Base-by-base conservation (phyloP, 2,329 filamentous ascomycete genomes). In the Fusarium dimerum region DNA sequence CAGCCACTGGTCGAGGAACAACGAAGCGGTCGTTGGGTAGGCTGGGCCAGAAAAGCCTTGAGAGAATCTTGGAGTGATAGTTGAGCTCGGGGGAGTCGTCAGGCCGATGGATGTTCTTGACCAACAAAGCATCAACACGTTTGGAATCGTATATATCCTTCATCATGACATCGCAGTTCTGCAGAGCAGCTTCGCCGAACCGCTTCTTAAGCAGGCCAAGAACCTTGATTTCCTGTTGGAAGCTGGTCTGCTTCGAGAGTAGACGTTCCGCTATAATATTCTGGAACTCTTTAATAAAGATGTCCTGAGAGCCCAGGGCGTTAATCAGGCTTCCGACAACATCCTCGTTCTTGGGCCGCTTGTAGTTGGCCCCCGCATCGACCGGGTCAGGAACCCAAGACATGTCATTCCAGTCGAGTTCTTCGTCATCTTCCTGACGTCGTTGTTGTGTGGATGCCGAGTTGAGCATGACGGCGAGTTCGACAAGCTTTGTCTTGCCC, bases 131-230 rank as follows among this genome's bases (percentile, higher is more conserved):
- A 66, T 97, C 89, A 53, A 95, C 83, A 40, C 84, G 81, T 55
- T 81, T 80, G 2, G 92, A 96, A 66, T 97, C 92, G 59, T 89
- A 82, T 36, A 97, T 89, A 68, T 99, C 94, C 58, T 88, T 90
- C 51, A 99, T 83, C 94, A 99, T 99, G 64, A 99, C 94, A 68
- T 99, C 93, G 71, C 92, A 97, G 45, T 90, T 89, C 68, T 97
- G 94, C 43, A 99, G 76, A 15, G 90, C 86, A 29, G 83, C 81
- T 60, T 97, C 91, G 20, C 93, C 93, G 51, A 97, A 92, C 9
- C 92, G 86, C 55, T 90, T 81, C 74, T 97, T 97, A 53, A 99
- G 81, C 10, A 97, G 80, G 51, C 93, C 86, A 6, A 97, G 80
- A 5, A 97, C 89, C 50, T 89, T 87, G 48, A 90, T 83, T 71